Conservation (phyloP, 192 early-diverging fungal species). For the Coemansia javaensis region DNA sequence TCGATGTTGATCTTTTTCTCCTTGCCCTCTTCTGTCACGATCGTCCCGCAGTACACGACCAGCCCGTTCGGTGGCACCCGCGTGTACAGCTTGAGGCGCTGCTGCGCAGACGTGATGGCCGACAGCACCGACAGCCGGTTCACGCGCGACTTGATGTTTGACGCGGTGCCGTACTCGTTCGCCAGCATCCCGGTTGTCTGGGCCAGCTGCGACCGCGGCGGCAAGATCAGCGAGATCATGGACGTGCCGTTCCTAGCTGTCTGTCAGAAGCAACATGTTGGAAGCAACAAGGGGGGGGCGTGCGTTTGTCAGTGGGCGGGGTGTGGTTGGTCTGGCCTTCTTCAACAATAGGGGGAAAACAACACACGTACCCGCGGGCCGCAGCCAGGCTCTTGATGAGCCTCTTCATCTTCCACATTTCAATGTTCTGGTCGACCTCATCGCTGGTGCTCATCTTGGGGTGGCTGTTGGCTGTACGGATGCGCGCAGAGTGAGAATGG, state of each 20-base stretch:
- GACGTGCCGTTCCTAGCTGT: constrained; percentile 84
- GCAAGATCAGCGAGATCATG: constrained; percentile 98
- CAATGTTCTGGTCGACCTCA: constrained; percentile 81
- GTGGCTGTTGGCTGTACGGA: too few relatives aligned
- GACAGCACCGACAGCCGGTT: constrained; percentile 95
- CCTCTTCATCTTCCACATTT: constrained; percentile 98
- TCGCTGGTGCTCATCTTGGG: constrained; percentile 18
- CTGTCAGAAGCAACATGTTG: too few relatives aligned
- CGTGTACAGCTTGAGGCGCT: constrained; percentile 91
- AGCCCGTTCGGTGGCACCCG: constrained; percentile 92
- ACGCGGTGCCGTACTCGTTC: constrained; percentile 97
- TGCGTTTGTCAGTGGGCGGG: too few relatives aligned
- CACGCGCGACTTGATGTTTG: constrained; percentile 99
- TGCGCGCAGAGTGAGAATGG: too few relatives aligned
- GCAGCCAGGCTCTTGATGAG: constrained; percentile 93
- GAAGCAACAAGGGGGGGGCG: too few relatives aligned
- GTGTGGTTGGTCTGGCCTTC: too few relatives aligned
- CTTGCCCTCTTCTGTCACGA: constrained; percentile 97
- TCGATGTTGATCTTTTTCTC: constrained; percentile 99
- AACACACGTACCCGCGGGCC: constrained; percentile 79
- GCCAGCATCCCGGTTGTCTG: constrained; percentile 88
- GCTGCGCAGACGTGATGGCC: constrained; percentile 97
- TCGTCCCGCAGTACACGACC: constrained; percentile 91
- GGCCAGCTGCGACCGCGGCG: constrained; percentile 89
- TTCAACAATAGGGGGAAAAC: too few relatives aligned